phyloP scores from a whole-genome alignment of 2,329 filamentous ascomycete species.

The Stemphylium lycopersici region DNA sequence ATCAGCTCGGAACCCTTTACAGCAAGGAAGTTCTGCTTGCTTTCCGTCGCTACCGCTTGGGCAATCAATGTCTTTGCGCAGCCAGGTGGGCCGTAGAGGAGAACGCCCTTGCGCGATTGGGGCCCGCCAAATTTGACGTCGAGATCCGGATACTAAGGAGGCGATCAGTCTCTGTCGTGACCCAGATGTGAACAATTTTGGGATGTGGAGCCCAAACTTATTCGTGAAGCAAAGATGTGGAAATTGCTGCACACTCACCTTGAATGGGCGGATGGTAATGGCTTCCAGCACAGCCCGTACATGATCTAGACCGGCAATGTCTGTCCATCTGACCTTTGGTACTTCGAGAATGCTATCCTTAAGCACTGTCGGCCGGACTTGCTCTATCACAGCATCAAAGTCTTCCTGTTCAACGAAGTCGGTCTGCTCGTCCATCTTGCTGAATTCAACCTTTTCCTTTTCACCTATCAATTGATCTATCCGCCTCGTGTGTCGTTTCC shows the following conservation, averaged over 20 bases:
- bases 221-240: not conserved
- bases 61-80: conserved; percentile 95
- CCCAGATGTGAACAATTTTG: not conserved
- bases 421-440: conserved; percentile 21
- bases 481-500: conserved; percentile 35
- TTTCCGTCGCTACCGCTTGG: conserved; percentile 88
- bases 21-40: conserved; percentile 89
- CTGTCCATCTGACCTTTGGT: conserved; percentile 81
- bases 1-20: conserved; percentile 93
- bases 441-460: conserved; percentile 31
- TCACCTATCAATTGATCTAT: conserved; percentile 24
- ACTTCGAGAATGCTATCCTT: conserved; percentile 88
- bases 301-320: conserved; percentile 83
- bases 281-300: conserved; percentile 69
- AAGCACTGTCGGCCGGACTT: conserved; percentile 83
- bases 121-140: conserved; percentile 44
- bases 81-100: conserved; percentile 90
- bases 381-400: conserved; percentile 68
- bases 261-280: conserved; percentile 64
- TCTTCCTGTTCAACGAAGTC: conserved; percentile 54
- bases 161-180: conserved; percentile 6
- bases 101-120: conserved; percentile 73
- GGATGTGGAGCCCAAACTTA: not conserved
- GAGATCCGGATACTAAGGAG: conserved; percentile 42
- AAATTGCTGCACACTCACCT: conserved; percentile 45